These are phyloP conservation scores for Hura crepitans DNA, from an alignment of 441 rosid species.

Conservation along the genomic window DNA sequence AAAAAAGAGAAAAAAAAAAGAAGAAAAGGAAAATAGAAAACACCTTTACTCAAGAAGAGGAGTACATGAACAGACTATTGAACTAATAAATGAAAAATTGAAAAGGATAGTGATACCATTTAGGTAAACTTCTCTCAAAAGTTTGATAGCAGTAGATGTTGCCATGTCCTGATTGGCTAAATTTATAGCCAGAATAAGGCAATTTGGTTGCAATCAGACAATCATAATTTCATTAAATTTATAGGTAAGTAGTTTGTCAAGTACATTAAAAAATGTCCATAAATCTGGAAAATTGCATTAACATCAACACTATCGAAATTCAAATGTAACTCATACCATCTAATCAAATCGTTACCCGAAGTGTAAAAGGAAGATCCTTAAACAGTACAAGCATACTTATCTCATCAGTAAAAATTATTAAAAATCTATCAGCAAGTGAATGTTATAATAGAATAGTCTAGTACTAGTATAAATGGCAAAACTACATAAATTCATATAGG, in stretches of 20 bases:
- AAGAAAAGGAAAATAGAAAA: too few species aligned
- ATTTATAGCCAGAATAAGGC: constrained; percentile 76
- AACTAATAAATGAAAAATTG: constrained; percentile 3
- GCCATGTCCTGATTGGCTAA: constrained; percentile 86
- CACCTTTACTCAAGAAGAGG: not conserved
- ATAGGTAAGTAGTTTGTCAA: not conserved
- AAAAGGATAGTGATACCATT: constrained; percentile 34
- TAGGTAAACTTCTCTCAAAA: constrained; percentile 73
- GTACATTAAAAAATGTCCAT: not conserved
- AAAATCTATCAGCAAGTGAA: not conserved
- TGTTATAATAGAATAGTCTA: too few species aligned
- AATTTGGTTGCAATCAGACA: constrained; percentile 51
- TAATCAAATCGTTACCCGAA: not conserved
- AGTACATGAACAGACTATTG: not conserved
- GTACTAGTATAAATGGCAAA: not conserved
- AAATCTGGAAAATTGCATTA: not conserved
- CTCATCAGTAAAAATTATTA: not conserved
- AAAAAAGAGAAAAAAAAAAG: constrained; percentile 29
- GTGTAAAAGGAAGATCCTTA: not conserved
- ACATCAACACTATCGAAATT: not conserved
- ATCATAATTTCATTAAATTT: constrained; percentile 10
- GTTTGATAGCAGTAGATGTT: constrained; percentile 75
- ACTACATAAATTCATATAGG: not conserved
- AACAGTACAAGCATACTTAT: not conserved
- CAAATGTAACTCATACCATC: not conserved